Evolutionary conservation across 2,329 filamentous ascomycete species (phyloP), one percentile per base, ranked within the genome.

Genomic region (Aspergillus caelatus): DNA sequence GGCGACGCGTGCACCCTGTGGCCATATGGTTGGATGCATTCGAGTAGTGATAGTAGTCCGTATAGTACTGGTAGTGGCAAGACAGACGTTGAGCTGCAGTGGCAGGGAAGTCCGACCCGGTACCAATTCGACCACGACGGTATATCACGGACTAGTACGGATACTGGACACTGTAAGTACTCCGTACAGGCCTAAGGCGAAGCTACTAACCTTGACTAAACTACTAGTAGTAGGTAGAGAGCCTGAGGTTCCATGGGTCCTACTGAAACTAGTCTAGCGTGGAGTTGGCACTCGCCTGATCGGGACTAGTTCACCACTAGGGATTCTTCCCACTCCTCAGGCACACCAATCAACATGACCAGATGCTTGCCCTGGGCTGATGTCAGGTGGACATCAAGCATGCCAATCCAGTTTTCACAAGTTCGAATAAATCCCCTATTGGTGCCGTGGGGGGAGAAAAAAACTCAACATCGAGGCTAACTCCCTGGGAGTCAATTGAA

Each of bases 311-410:
- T 2, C 2, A 28, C 14, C 10, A 9, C n/a, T 19, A 16, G 30
- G 11, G 2, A 9, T 3, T 21, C 5, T 36, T 16, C 34, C 34
- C 34, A 16, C 34, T 16, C 34, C 7, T 58, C 67, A 68, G 67
- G 67, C 60, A 68, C 67, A 66, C 67, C 67, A 68, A 68, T 67
- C 60, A 64, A 55, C 26, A 5, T 50, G 4, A 30, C 9, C 32
- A 26, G 54, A 56, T n/a, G n/a, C 43, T 16, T 36, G 48, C 16
- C 41, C 43, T 48, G 43, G 46, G 7, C 46, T 36, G 60, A 46
- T 58, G 46, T 39, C 60, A 61, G 52, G 52, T 55, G 52, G 39
- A 16, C 39, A 53, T 43, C 34, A 28, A 34, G n/a, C 34, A 43
- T 53, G 30, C 50, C 19, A 34, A 26, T n/a, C 30, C 28, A 53